Evolutionary conservation across 257 asterid genomes (phyloP).

Genomic region (Penstemon davidsonii): DNA sequence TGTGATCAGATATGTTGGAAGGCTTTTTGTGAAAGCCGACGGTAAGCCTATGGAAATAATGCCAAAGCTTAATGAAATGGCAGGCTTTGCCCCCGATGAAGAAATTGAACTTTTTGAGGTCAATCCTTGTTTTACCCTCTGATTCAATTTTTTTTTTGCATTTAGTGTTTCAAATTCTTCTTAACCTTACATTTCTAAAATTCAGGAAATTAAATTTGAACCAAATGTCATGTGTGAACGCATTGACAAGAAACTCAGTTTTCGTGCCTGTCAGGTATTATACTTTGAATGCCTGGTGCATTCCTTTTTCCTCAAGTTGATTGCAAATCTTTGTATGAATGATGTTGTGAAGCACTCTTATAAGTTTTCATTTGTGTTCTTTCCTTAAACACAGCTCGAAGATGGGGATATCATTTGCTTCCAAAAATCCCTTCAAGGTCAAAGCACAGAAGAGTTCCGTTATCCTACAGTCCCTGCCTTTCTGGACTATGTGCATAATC

Average conservation of each 20-base stretch:
- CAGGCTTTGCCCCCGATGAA: slow-evolving; percentile 70
- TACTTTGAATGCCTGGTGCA: neutral
- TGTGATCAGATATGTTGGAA: slow-evolving; percentile 58
- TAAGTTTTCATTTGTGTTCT: slow-evolving; percentile 21
- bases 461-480: slow-evolving; percentile 72
- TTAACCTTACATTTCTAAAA: slow-evolving; percentile 13
- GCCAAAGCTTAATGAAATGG: slow-evolving; percentile 64
- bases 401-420: slow-evolving; percentile 83
- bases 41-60: slow-evolving; percentile 66
- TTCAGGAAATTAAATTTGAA: slow-evolving; percentile 77
- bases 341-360: neutral
- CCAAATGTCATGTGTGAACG: slow-evolving; percentile 79
- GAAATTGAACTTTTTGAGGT: slow-evolving; percentile 86
- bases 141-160: neutral
- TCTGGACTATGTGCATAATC: slow-evolving; percentile 73
- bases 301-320: neutral
- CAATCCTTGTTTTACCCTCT: slow-evolving; percentile 16
- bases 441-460: slow-evolving; percentile 47
- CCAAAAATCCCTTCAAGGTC: slow-evolving; percentile 56
- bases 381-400: slow-evolving; percentile 54
- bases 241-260: slow-evolving; percentile 56
- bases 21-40: slow-evolving; percentile 63
- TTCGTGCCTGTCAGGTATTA: slow-evolving; percentile 62
- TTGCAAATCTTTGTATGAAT: slow-evolving; percentile 10
- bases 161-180: slow-evolving; percentile 8